These are phyloP conservation scores for Alternaria dauci DNA, from an alignment of 2,329 filamentous ascomycete species.

Conservation along the genomic window DNA sequence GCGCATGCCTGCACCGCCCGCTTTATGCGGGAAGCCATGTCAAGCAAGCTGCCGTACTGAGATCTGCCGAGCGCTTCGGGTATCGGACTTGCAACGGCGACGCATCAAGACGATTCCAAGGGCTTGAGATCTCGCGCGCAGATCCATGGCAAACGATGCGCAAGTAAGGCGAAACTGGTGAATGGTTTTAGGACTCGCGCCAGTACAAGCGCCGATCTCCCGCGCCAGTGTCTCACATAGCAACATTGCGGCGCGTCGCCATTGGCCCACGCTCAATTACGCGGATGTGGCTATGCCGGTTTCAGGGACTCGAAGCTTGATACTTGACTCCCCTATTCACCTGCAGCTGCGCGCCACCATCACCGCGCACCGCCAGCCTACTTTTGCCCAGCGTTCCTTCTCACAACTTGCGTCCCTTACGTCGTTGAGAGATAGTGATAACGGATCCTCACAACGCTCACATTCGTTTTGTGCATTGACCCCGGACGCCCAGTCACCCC, in stretches of 20 bases:
- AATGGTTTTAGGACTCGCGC: conserved; percentile 27
- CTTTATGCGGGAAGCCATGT: neutral
- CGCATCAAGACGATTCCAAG: neutral
- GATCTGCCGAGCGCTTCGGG: neutral
- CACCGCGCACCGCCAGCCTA: conserved; percentile 5
- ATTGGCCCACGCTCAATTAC: conserved; percentile 30
- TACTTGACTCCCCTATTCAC: conserved; percentile 28
- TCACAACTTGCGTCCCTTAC: conserved; percentile 1
- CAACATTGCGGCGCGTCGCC: conserved; percentile 20
- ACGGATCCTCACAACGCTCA: neutral
- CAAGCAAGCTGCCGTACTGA: neutral
- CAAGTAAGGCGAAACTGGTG: conserved; percentile 6
- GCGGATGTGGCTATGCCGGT: conserved; percentile 37
- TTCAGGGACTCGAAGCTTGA: conserved; percentile 31
- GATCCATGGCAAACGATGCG: conserved; percentile 3
- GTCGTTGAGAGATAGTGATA: conserved; percentile 1
- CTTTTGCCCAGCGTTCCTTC: conserved; percentile 9
- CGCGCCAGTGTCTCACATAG: conserved; percentile 41
- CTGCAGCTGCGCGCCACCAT: conserved; percentile 12
- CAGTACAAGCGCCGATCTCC: conserved; percentile 25
- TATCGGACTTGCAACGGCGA: conserved; percentile 3
- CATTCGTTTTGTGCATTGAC: conserved; percentile 3
- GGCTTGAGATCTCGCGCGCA: neutral
- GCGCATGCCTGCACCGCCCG: neutral
- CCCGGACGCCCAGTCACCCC: neutral